Percentiles rank a stretch among this genome's conserved stretches.
Evolutionary conservation across 129 eudicot genomes (phyloP).

Genomic region (Pseudognaphalium luteoalbum): DNA sequence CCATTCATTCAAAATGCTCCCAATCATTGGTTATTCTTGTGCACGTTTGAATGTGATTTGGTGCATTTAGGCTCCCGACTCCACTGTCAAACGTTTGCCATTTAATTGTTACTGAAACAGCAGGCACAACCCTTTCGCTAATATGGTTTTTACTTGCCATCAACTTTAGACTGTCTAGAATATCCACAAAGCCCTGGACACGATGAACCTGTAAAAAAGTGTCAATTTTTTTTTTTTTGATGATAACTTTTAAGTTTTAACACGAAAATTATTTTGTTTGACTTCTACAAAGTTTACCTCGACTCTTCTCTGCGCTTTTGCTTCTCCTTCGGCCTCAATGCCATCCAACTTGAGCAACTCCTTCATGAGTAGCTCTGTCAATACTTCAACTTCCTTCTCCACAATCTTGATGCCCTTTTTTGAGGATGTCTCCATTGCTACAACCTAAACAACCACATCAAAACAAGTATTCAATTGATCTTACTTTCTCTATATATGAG

Average conservation of each 20-base stretch:
- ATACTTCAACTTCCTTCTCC: conserved; percentile 45
- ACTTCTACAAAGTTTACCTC: conserved; percentile 45
- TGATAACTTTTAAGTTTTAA: too few relatives aligned
- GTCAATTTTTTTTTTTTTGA: too few relatives aligned
- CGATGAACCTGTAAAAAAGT: conserved; percentile 48
- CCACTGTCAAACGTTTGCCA: conserved; percentile 63
- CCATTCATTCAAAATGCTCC: conserved; percentile 51
- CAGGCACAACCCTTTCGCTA: conserved; percentile 17
- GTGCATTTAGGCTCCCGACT: conserved; percentile 43
- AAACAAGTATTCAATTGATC: not conserved
- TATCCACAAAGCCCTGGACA: conserved; percentile 53
- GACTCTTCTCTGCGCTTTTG: conserved; percentile 45
- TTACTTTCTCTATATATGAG: not conserved
- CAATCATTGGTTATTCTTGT: conserved; percentile 48
- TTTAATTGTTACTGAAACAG: conserved; percentile 36
- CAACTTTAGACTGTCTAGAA: conserved; percentile 51
- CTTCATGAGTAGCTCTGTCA: conserved; percentile 61
- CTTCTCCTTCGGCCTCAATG: conserved; percentile 64
- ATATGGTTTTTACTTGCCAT: conserved; percentile 13
- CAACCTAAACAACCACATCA: conserved; percentile 39
- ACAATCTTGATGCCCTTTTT: conserved; percentile 39
- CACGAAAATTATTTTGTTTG: conserved; percentile 19
- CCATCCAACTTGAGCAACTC: conserved; percentile 57
- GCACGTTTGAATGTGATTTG: conserved; percentile 27
- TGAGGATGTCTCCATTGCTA: conserved; percentile 36